These are phyloP conservation scores for Xerocomus minutiporus DNA, from an alignment of 1,284 basidiomycete genomes.

Conservation along the genomic window DNA sequence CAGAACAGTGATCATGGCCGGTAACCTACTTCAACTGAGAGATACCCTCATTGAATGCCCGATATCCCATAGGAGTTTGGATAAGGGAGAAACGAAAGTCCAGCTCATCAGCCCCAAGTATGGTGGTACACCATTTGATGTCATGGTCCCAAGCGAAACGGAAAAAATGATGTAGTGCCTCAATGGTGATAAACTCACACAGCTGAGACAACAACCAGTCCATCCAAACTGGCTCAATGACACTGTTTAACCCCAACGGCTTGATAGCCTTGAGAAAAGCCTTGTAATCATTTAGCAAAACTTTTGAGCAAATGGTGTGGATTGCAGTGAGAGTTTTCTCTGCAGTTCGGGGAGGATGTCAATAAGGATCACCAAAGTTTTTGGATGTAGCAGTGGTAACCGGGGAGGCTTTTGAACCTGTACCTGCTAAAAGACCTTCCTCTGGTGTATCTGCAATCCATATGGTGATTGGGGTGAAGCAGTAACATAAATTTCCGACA, in stretches of 20 bases:
- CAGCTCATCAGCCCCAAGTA: background rate
- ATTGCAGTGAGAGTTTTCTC: background rate
- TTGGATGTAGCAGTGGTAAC: constrained; percentile 7
- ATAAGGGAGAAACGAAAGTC: background rate
- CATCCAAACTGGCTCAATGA: background rate
- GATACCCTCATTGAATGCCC: background rate
- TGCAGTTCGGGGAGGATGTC: constrained; percentile 1
- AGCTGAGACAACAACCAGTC: background rate
- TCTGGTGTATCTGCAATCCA: constrained; percentile 10
- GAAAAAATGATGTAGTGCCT: background rate
- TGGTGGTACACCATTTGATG: background rate
- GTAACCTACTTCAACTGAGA: background rate
- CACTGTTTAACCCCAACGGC: background rate
- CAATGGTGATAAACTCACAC: background rate
- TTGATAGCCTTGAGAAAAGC: background rate
- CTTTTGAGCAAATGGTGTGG: background rate
- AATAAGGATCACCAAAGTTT: constrained; percentile 2
- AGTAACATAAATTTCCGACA: constrained; percentile 12
- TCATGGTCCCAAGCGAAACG: background rate
- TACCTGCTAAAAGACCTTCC: background rate
- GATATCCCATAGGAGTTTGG: background rate
- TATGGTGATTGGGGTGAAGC: constrained; percentile 3
- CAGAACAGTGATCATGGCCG: background rate
- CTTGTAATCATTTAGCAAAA: background rate
- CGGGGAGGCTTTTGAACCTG: background rate